These are phyloP conservation scores for Leishmania mexicana DNA, from an alignment of 208 protist genomes.

Conservation along the genomic window DNA sequence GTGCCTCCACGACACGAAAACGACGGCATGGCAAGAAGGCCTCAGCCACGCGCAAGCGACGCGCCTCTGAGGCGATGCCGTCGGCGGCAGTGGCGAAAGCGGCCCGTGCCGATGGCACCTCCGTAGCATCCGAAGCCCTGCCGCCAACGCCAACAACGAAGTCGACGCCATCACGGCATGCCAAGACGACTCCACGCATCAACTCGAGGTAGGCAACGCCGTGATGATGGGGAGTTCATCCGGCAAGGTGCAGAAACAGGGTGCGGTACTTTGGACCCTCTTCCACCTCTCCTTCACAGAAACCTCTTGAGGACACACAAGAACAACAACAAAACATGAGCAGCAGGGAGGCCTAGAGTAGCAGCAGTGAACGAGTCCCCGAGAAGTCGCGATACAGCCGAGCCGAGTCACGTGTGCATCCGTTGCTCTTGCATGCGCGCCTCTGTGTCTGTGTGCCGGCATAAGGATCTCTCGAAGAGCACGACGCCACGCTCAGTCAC, in stretches of 20 bases:
- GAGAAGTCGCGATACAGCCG: not conserved
- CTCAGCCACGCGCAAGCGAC: constrained; percentile 12
- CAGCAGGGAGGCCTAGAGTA: not conserved
- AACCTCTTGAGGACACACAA: not conserved
- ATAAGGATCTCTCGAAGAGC: not conserved
- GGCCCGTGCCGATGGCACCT: not conserved
- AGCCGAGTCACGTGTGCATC: not conserved
- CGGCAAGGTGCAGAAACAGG: not conserved
- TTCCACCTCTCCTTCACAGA: constrained; percentile 1
- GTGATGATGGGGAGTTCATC: not conserved
- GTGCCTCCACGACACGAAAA: not conserved
- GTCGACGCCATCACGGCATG: not conserved
- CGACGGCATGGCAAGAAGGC: not conserved
- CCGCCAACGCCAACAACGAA: not conserved
- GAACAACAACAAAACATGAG: not conserved
- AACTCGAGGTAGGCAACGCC: not conserved
- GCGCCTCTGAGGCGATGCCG: not conserved
- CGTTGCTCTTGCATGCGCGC: not conserved
- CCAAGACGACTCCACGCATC: not conserved
- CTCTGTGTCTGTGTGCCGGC: not conserved
- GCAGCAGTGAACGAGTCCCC: not conserved
- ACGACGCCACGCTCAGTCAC: not conserved
- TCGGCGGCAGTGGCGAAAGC: constrained; percentile 5
- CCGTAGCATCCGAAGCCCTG: not conserved
- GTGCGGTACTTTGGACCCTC: not conserved